Evolutionary conservation across 2,329 filamentous ascomycete species (phyloP).

Genomic region (Curvularia spicifera): DNA sequence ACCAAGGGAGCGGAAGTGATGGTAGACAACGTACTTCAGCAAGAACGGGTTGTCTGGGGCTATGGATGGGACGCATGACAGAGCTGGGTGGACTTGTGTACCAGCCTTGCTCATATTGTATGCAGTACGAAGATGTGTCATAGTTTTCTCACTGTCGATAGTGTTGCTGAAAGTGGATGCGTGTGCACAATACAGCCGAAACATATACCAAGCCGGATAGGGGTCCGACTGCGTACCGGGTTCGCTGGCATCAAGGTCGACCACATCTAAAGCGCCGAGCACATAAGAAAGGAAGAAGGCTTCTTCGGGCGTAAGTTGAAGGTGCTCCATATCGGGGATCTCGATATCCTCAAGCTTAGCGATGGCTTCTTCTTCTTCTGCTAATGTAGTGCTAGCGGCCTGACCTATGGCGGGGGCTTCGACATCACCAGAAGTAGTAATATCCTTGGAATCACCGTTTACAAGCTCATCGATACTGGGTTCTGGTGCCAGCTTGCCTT

Average conservation of each 20-base stretch:
- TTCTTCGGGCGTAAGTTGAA: slow-evolving; percentile 91
- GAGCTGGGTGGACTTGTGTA: slow-evolving; percentile 10
- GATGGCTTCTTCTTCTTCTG: slow-evolving; percentile 12
- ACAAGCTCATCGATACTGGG: slow-evolving; percentile 39
- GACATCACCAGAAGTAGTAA: slow-evolving; percentile 21
- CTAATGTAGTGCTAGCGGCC: slow-evolving; percentile 13
- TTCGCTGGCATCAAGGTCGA: slow-evolving; percentile 52
- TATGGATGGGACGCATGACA: slow-evolving; percentile 48
- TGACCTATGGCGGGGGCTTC: slow-evolving; percentile 25
- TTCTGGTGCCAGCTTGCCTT: slow-evolving; percentile 50
- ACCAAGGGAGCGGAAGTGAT: slow-evolving; percentile 93
- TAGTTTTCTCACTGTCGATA: slow-evolving; percentile 11
- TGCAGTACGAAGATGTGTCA: slow-evolving; percentile 21
- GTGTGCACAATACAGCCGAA: slow-evolving; percentile 67
- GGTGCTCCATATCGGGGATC: slow-evolving; percentile 70
- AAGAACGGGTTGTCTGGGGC: slow-evolving; percentile 83
- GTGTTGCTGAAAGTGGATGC: slow-evolving; percentile 65
- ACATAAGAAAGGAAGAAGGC: slow-evolving; percentile 88
- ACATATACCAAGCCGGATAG: slow-evolving; percentile 32
- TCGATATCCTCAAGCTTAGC: slow-evolving; percentile 18
- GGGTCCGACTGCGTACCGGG: slow-evolving; percentile 54
- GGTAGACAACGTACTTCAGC: slow-evolving; percentile 86
- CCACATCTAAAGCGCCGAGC: slow-evolving; percentile 74
- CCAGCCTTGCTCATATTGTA: slow-evolving; percentile 22
- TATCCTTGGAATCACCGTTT: slow-evolving; percentile 33